Evolutionary conservation across 371 early-diverging fungal genomes (phyloP), one percentile per base, ranked within the genome.

Genomic region (Mortierella sp.): DNA sequence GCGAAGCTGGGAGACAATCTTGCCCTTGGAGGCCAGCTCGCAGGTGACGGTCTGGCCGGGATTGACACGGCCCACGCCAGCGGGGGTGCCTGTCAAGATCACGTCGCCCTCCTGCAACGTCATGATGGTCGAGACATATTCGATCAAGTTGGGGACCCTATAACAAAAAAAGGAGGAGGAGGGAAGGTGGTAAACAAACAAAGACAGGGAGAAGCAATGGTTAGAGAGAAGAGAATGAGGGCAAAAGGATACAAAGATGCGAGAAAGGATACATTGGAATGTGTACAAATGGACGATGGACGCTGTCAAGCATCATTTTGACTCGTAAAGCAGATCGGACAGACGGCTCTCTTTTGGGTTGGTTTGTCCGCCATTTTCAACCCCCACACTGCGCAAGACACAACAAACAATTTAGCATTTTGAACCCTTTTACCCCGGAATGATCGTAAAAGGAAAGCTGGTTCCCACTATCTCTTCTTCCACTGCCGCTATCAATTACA

Each of bases 71-170:
- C 97, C 97, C 2, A 98, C 98, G 24, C 98, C 98, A 38, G 76
- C 68, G n/a, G 84, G 84, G 28, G 84, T 84, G 6, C 84, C 84
- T 9, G 96, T 95, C 76, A 96, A 79, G 63, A 96, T 84, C 26
- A 96, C 88, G 88, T 96, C 97, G 21, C 97, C 97, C 24, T 88
- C 90, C 79, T 98, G 95, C 24, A 98, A 91, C 44, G 90, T 95
- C 97, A 97, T 97, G 83, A 97, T 93, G 10, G 92, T 89, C 52
- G 94, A 95, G 38, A 98, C 94, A 82, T 96, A 91, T 60, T 93
- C 92, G 55, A 98, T 92, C 60, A 98, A 87, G 60, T 82, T 81
- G 0, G 98, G 97, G 50, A 97, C 92, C 47, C 94, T 92, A 80
- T 45, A 5, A 24, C 14, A 48, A 48, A 48, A 48, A 48, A 48